Evolutionary conservation across 306 rosid species (phyloP).

Genomic region (Biancaea sappan): DNA sequence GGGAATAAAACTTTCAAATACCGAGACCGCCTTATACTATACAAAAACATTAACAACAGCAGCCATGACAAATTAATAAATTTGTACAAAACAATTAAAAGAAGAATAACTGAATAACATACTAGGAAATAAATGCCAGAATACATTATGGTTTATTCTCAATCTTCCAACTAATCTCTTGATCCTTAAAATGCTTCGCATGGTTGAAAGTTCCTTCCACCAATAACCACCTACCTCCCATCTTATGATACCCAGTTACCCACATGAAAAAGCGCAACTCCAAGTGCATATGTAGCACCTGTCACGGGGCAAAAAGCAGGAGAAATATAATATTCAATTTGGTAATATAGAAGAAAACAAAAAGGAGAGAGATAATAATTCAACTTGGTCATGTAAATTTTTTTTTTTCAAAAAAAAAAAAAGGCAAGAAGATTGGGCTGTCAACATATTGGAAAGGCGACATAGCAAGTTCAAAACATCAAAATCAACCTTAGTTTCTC

Average conservation of each 20-base stretch:
- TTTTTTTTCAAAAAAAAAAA: no score
- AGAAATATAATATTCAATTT: background rate
- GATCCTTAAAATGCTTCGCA: slow-evolving; percentile 16
- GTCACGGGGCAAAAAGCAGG: background rate
- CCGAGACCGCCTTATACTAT: slow-evolving; percentile 34
- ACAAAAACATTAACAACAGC: slow-evolving; percentile 29
- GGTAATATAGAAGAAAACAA: background rate
- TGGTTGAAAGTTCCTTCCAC: slow-evolving; percentile 17
- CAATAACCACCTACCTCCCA: background rate
- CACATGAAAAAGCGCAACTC: background rate
- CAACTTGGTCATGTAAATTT: background rate
- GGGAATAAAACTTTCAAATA: slow-evolving; percentile 13
- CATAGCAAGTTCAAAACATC: background rate
- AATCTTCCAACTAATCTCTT: slow-evolving; percentile 16
- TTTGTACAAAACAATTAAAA: slow-evolving; percentile 24
- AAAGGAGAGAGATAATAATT: background rate
- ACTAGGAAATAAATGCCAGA: slow-evolving; percentile 31
- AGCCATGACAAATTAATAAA: slow-evolving; percentile 1
- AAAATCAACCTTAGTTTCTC: background rate
- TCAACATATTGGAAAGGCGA: background rate
- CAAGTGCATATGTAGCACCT: slow-evolving; percentile 22
- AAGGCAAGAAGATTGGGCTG: no score
- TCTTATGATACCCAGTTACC: background rate
- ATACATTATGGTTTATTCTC: slow-evolving; percentile 21
- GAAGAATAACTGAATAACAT: background rate